Percentiles rank a stretch among this genome's conserved stretches.
These are phyloP conservation scores for Starmerella cellae DNA, from an alignment of 805 yeast genomes.

Conservation along the genomic window DNA sequence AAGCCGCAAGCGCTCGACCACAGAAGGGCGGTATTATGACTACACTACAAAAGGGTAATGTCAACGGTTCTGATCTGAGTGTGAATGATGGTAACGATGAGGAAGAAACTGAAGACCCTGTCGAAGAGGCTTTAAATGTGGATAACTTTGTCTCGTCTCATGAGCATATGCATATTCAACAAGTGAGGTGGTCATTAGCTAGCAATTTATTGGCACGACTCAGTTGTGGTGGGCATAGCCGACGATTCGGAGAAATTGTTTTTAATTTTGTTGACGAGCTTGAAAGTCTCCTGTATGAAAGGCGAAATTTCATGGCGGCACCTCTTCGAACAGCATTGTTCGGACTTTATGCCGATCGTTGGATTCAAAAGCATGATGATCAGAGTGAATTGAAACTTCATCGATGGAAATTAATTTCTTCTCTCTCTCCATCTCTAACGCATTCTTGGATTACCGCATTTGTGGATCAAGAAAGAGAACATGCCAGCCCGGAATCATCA, in stretches of 20 bases:
- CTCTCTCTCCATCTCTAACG: not conserved
- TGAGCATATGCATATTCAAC: conserved; percentile 11
- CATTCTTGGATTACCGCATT: conserved; percentile 18
- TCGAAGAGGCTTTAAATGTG: not conserved
- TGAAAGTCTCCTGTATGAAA: conserved; percentile 8
- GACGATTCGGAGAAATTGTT: conserved; percentile 2
- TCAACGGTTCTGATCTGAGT: not conserved
- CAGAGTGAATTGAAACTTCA: conserved; percentile 1
- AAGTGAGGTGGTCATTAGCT: conserved; percentile 10
- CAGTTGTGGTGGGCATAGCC: not conserved
- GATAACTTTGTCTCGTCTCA: not conserved
- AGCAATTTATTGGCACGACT: conserved; percentile 2
- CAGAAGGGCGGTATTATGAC: conserved; percentile 13
- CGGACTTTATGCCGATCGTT: conserved; percentile 13
- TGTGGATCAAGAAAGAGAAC: conserved; percentile 10
- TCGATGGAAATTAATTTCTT: conserved; percentile 11
- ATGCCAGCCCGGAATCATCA: conserved; percentile 20
- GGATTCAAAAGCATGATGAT: conserved; percentile 2
- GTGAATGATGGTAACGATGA: not conserved
- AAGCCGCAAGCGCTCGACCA: conserved; percentile 11
- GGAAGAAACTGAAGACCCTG: conserved; percentile 1
- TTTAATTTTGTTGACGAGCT: conserved; percentile 6
- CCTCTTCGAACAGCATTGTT: conserved; percentile 5
- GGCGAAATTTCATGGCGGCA: conserved; percentile 5
- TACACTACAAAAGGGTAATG: conserved; percentile 6